Base-by-base conservation (phyloP, 305 asterid species). In the Rubia peregrina region DNA sequence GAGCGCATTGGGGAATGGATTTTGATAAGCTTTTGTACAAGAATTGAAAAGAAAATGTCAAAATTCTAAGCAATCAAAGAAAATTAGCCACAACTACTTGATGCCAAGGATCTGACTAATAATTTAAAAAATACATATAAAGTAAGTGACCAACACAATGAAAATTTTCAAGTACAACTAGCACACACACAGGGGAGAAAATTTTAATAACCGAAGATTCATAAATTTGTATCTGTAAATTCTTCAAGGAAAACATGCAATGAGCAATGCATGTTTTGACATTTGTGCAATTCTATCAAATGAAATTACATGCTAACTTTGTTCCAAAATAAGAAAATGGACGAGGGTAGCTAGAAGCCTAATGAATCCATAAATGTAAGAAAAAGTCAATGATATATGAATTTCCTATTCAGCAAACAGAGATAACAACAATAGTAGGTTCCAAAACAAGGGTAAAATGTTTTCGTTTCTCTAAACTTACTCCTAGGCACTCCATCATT, bases 1-100 rank as follows among this genome's bases (percentile, higher is more conserved):
- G 94, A 83, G 48, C 99, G 86, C 98, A 91, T 91, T 61, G 99
- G 99, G n/a, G 99, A 95, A 84, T 91, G 98, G 82, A 95, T 95
- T 79, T 86, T 95, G 76, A 95, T 84, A 77, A 91, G 97, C 98
- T 95, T 82, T 67, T 40, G 65, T 12, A 33, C 5, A 33, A 33
- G 36, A 33, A 33, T 33, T 33, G 36, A 67, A 43, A 76, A 14
- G 40, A 21, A 8, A 24, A 38, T 11, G 62, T 42, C 57, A 71
- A 67, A 10, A 40, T 14, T n/a, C 33, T 22, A n/a, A 61, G 46
- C 21, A 33, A 36, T 65, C 21, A 36, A 13, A 13, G 16, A 60
- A 44, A 48, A 44, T n/a, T 21, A 74, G 26, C 42, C 26, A 67
- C 24, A 24, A 38, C 24, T 38, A 63, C 49, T 36, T 61, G 67